phyloP scores from a whole-genome alignment of 495 filamentous ascomycete genomes.

The Chlorociboria aeruginascens region DNA sequence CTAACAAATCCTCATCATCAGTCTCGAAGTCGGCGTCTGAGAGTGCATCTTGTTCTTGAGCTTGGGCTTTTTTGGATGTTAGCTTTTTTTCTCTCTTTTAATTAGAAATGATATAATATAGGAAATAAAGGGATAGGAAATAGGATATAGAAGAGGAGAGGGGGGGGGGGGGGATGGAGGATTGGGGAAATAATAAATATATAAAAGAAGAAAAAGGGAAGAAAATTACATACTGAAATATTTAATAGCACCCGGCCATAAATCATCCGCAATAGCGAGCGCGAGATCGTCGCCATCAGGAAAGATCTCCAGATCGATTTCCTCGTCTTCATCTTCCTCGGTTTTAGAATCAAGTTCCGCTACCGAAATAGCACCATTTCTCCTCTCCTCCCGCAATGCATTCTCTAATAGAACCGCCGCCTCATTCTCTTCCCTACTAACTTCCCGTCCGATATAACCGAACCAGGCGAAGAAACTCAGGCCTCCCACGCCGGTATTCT shows the following conservation, averaged over 20 bases:
- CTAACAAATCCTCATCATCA: conserved; percentile 24
- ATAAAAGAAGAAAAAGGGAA: not conserved
- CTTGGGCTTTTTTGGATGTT: conserved; percentile 38
- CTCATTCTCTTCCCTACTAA: conserved; percentile 59
- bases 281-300: conserved; percentile 70
- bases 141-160: not conserved
- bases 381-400: conserved; percentile 42
- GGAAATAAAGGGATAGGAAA: not conserved
- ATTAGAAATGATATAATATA: too few species aligned
- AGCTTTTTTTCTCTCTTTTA: not conserved
- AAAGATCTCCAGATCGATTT: conserved; percentile 61
- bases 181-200: too few species aligned
- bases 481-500: conserved; percentile 41
- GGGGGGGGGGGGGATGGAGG: too few species aligned
- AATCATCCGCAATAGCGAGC: conserved; percentile 66
- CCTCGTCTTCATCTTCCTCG: conserved; percentile 38
- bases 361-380: conserved; percentile 35
- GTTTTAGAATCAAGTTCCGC: conserved; percentile 30
- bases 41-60: conserved; percentile 45
- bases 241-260: conserved; percentile 78
- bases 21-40: conserved; percentile 50
- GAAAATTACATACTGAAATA: conserved; percentile 69
- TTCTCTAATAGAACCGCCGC: conserved; percentile 43
- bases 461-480: conserved; percentile 84
- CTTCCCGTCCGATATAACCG: conserved; percentile 52